phyloP scores from a whole-genome alignment of 495 filamentous ascomycete genomes.

The Patellaria atrata region DNA sequence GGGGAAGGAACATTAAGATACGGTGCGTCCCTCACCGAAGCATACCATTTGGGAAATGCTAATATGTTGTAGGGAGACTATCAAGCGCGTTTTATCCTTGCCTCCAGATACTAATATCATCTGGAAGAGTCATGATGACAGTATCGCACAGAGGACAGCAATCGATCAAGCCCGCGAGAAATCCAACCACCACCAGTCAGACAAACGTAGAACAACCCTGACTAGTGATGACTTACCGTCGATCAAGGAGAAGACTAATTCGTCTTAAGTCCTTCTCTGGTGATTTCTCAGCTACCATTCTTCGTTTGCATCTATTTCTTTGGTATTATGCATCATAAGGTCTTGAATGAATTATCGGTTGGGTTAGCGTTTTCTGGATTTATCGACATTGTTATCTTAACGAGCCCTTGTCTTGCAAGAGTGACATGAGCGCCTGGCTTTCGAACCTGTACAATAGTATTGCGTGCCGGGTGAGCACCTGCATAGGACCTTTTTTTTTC shows the following conservation, averaged over 20 bases:
- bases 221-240: conserved; percentile 15
- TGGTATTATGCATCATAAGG: conserved; percentile 18
- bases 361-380: conserved; percentile 13
- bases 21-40: conserved; percentile 41
- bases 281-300: conserved; percentile 2
- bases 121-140: conserved; percentile 78
- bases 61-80: conserved; percentile 53
- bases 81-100: conserved; percentile 75
- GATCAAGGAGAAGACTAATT: conserved; percentile 16
- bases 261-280: conserved; percentile 4
- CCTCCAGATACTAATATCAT: conserved; percentile 79
- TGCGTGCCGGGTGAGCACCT: too few species aligned
- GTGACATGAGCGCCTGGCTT: too few species aligned
- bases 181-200: conserved; percentile 13
- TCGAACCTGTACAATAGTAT: too few species aligned
- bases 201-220: conserved; percentile 24
- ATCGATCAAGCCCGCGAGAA: conserved; percentile 29
- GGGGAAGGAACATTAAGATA: conserved; percentile 90
- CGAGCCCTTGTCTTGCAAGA: too few species aligned
- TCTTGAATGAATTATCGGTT: conserved; percentile 10
- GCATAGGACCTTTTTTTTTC: too few species aligned
- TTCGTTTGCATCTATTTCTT: conserved; percentile 4
- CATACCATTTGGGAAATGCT: conserved; percentile 1
- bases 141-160: conserved; percentile 27
- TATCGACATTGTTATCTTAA: conserved; percentile 15